Conservation (phyloP, 345 rosid species). For the Crucihimalaya himalaica region DNA sequence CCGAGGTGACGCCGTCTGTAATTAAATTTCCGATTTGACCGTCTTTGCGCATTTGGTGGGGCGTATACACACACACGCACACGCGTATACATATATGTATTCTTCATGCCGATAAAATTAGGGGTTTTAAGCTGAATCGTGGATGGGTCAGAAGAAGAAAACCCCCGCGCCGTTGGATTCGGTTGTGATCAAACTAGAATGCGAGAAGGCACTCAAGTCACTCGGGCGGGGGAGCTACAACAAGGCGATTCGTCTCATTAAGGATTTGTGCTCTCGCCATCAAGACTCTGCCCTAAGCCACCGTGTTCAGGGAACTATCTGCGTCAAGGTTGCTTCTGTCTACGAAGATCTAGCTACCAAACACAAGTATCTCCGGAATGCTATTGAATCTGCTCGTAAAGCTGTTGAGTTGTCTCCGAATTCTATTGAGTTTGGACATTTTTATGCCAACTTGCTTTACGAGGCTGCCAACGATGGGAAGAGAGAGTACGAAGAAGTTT, state of each 20-base stretch:
- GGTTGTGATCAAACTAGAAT: conserved; percentile 60
- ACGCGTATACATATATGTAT: not conserved
- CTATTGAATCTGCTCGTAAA: conserved; percentile 67
- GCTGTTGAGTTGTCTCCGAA: conserved; percentile 72
- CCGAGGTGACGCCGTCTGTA: conserved; percentile 2
- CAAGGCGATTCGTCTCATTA: conserved; percentile 82
- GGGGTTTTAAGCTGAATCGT: conserved; percentile 29
- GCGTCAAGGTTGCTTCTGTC: conserved; percentile 67
- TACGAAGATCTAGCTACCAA: conserved; percentile 72
- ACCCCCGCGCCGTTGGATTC: conserved; percentile 36
- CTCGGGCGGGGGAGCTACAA: conserved; percentile 82
- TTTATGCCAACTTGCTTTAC: conserved; percentile 77
- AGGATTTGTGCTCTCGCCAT: conserved; percentile 59
- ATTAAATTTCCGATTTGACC: conserved; percentile 26
- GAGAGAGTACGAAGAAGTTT: conserved; percentile 68
- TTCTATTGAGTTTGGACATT: conserved; percentile 81
- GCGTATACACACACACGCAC: not conserved
- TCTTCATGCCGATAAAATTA: conserved; percentile 44
- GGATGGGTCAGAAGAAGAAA: conserved; percentile 86
- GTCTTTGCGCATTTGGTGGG: not conserved
- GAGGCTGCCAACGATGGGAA: conserved; percentile 68
- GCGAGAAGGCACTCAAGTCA: conserved; percentile 79
- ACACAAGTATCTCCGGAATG: conserved; percentile 64
- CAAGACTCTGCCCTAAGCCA: conserved; percentile 59
- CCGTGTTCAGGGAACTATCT: conserved; percentile 82